phyloP scores from a whole-genome alignment of 345 rosid species.

The Eucalyptus marginata region DNA sequence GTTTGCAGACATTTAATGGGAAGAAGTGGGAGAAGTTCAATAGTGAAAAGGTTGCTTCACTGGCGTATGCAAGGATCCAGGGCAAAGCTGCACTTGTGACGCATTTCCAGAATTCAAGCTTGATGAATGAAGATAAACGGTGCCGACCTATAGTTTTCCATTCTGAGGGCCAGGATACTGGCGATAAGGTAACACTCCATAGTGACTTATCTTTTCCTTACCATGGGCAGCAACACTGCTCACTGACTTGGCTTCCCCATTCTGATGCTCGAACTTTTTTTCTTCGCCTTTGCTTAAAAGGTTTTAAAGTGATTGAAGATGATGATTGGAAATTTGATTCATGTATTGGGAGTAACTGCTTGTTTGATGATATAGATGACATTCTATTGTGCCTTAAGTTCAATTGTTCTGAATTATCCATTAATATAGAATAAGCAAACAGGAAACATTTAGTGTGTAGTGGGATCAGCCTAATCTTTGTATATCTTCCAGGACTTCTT shows the following conservation, averaged over 20 bases:
- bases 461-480: neutral
- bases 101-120: conserved; percentile 83
- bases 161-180: conserved; percentile 47
- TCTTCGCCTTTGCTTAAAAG: neutral
- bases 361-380: neutral
- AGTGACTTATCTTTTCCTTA: neutral
- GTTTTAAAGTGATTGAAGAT: neutral
- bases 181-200: conserved; percentile 44
- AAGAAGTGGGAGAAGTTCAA: conserved; percentile 97
- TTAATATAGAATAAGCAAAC: neutral
- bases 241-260: neutral
- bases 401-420: neutral
- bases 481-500: conserved; percentile 41
- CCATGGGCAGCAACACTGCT: neutral
- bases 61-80: conserved; percentile 94
- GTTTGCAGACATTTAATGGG: conserved; percentile 72
- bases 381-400: neutral
- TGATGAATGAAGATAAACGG: conserved; percentile 79
- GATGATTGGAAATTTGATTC: neutral
- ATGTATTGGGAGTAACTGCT: neutral
- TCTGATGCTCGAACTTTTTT: neutral
- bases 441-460: neutral
- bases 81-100: conserved; percentile 86
- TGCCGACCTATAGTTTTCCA: conserved; percentile 75
- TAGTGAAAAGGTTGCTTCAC: conserved; percentile 87